These are phyloP conservation scores for Populus hybrid DNA, from an alignment of 441 rosid genomes.

Conservation along the genomic window DNA sequence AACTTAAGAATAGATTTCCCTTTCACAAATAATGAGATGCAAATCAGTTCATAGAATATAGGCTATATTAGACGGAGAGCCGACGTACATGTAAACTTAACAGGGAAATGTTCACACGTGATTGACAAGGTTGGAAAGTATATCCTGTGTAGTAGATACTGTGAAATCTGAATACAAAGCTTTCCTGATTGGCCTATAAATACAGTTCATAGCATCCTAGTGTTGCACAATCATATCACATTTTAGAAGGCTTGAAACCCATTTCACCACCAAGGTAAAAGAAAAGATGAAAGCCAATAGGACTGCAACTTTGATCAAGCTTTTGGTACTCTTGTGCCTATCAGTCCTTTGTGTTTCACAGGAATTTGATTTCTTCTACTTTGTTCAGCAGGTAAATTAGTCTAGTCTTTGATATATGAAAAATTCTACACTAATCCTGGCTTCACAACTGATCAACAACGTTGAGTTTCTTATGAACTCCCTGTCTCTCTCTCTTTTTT, in stretches of 20 bases:
- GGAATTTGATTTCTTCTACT: conserved; percentile 88
- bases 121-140: neutral
- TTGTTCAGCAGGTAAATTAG: conserved; percentile 69
- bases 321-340: conserved; percentile 28
- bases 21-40: neutral
- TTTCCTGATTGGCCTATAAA: neutral
- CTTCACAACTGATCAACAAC: neutral
- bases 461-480: neutral
- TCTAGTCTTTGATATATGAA: neutral
- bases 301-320: conserved; percentile 22
- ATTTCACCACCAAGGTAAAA: neutral
- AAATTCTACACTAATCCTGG: neutral
- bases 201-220: neutral
- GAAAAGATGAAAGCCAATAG: conserved; percentile 21
- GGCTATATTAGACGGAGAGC: neutral
- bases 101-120: neutral
- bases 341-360: conserved; percentile 43
- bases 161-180: neutral
- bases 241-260: neutral
- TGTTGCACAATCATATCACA: neutral
- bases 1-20: neutral
- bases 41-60: neutral
- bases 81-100: neutral
- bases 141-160: neutral
- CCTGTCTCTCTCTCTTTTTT: neutral